These are phyloP conservation scores for Trichoderma semiorbis DNA, from an alignment of 2,329 filamentous ascomycete genomes.

Conservation along the genomic window DNA sequence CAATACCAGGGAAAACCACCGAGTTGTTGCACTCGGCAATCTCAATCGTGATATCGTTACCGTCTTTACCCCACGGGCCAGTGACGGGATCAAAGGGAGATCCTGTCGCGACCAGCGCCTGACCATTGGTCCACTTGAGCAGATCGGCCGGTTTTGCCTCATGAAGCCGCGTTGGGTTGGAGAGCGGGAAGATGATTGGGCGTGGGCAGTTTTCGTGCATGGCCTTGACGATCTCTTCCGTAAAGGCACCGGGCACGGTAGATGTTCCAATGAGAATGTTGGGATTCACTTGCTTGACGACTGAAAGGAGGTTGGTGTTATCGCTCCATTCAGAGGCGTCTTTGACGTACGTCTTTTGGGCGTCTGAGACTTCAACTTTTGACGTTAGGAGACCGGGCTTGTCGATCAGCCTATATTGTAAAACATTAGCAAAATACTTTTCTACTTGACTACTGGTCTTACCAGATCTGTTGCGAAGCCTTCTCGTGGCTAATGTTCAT, in stretches of 20 bases:
- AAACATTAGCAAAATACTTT: too few species aligned
- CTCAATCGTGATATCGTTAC: slow-evolving; percentile 43
- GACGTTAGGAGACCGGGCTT: slow-evolving; percentile 73
- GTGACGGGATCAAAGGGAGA: slow-evolving; percentile 76
- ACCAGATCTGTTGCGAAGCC: slow-evolving; percentile 78
- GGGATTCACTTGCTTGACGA: slow-evolving; percentile 69
- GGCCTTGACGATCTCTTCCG: slow-evolving; percentile 65
- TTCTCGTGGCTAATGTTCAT: slow-evolving; percentile 65
- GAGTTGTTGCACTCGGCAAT: slow-evolving; percentile 86
- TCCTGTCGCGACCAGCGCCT: slow-evolving; percentile 76
- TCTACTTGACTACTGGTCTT: slow-evolving; percentile 19
- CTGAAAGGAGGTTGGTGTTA: slow-evolving; percentile 58
- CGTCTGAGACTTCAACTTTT: slow-evolving; percentile 58
- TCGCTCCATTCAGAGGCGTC: slow-evolving; percentile 60
- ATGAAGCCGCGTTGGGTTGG: slow-evolving; percentile 79
- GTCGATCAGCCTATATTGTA: slow-evolving; percentile 64
- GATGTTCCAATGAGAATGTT: slow-evolving; percentile 83
- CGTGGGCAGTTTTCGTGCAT: slow-evolving; percentile 71
- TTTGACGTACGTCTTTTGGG: slow-evolving; percentile 66
- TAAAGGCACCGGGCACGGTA: slow-evolving; percentile 73
- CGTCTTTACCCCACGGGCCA: slow-evolving; percentile 50
- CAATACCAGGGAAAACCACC: slow-evolving; percentile 81
- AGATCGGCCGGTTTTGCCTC: slow-evolving; percentile 77
- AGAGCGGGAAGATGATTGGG: slow-evolving; percentile 78
- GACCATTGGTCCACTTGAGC: slow-evolving; percentile 72